Conservation (phyloP, 441 rosid genomes). For the Gossypium trilobum region DNA sequence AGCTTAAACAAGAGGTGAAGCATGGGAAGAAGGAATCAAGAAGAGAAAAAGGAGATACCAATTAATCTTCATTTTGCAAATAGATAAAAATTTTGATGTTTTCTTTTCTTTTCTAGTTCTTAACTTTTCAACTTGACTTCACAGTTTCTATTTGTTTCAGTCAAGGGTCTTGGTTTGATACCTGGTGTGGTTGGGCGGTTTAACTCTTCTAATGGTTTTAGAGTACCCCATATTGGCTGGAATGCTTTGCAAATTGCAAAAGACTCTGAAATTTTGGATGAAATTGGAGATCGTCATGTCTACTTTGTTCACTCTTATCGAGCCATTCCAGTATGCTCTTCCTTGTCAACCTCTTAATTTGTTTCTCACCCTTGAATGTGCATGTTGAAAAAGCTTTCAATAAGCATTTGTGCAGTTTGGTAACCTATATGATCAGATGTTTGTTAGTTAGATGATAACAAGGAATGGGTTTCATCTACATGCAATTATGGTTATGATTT, state of each 20-base stretch:
- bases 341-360: neutral
- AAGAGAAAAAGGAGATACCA: neutral
- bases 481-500: constrained; percentile 74
- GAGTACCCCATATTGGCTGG: constrained; percentile 95
- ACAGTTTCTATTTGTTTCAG: constrained; percentile 31
- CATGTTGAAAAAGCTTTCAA: neutral
- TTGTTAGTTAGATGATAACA: constrained; percentile 60
- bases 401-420: neutral
- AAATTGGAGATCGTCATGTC: constrained; percentile 68
- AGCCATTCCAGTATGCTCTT: constrained; percentile 60
- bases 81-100: neutral
- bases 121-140: neutral
- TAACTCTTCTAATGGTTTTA: constrained; percentile 63
- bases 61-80: neutral
- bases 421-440: constrained; percentile 8
- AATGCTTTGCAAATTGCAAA: constrained; percentile 76
- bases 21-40: neutral
- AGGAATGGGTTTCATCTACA: constrained; percentile 81
- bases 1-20: neutral
- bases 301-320: constrained; percentile 94
- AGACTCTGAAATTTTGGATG: constrained; percentile 71
- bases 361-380: neutral
- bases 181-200: constrained; percentile 87
- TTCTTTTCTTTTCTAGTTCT: neutral
- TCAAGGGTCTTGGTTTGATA: constrained; percentile 81